Evolutionary conservation across 306 rosid species (phyloP).

Genomic region (Lotus japonicus): DNA sequence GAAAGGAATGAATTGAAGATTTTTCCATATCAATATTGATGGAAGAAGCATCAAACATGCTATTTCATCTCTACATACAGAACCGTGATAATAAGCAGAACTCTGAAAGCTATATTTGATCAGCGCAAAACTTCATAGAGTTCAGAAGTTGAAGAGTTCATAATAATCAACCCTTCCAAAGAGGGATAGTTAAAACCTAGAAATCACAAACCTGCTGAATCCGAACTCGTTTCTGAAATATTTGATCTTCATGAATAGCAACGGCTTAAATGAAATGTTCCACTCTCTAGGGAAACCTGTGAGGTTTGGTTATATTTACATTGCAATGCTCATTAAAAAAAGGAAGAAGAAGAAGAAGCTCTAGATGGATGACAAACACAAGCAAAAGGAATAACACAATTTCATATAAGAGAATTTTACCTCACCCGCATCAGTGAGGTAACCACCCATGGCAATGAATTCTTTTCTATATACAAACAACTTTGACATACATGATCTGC

Average conservation of each 20-base stretch:
- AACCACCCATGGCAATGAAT: slow-evolving; percentile 91
- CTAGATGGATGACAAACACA: background rate
- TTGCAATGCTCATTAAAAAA: slow-evolving; percentile 10
- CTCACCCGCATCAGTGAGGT: slow-evolving; percentile 97
- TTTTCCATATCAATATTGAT: slow-evolving; percentile 1
- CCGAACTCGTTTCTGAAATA: slow-evolving; percentile 87
- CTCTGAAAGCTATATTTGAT: background rate
- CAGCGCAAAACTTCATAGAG: background rate
- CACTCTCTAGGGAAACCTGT: slow-evolving; percentile 82
- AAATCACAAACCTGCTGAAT: slow-evolving; percentile 69
- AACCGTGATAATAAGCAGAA: background rate
- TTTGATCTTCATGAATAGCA: slow-evolving; percentile 78
- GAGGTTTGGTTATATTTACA: slow-evolving; percentile 14
- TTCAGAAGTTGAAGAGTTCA: too few relatives aligned
- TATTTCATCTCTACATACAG: background rate
- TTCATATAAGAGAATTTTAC: slow-evolving; percentile 41
- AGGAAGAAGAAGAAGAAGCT: background rate
- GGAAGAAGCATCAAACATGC: background rate
- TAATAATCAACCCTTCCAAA: too few relatives aligned
- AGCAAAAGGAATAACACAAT: background rate
- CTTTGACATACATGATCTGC: too few relatives aligned
- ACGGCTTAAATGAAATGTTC: slow-evolving; percentile 78
- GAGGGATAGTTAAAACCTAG: too few relatives aligned
- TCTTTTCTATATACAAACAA: slow-evolving; percentile 89
- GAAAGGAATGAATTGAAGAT: background rate